A percentile compares a stretch with the other conserved stretches of the same genome.
Evolutionary conservation across 352 stramenopile genomes (phyloP).

Genomic region (Globisporangium acanthophoron): DNA sequence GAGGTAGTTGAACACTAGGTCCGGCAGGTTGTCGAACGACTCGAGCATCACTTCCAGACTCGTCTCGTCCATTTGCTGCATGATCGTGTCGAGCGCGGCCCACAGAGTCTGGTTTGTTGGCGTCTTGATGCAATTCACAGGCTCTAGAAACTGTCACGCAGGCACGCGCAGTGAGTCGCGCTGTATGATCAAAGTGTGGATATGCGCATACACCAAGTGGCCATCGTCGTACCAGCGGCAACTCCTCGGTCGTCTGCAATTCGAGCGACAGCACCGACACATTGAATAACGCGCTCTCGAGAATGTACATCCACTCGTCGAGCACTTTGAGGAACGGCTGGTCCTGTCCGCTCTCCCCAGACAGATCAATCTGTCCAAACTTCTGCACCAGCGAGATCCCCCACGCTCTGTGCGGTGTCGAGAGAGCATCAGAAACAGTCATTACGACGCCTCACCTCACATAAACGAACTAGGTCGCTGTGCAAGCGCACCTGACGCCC

Average conservation of each 20-base stretch:
- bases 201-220: background rate
- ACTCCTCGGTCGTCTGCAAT: slow-evolving; percentile 60
- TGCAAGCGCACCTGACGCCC: slow-evolving; percentile 46
- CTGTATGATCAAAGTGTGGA: background rate
- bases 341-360: slow-evolving; percentile 34
- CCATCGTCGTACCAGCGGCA: slow-evolving; percentile 41
- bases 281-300: slow-evolving; percentile 80
- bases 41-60: slow-evolving; percentile 75
- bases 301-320: slow-evolving; percentile 85
- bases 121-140: slow-evolving; percentile 71
- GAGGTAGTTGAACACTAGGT: slow-evolving; percentile 82
- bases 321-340: slow-evolving; percentile 60
- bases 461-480: background rate
- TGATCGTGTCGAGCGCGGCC: slow-evolving; percentile 75
- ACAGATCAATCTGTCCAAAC: slow-evolving; percentile 55
- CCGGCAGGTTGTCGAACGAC: slow-evolving; percentile 84
- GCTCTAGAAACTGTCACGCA: slow-evolving; percentile 56
- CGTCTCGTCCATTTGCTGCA: slow-evolving; percentile 83
- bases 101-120: slow-evolving; percentile 73
- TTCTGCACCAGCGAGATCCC: slow-evolving; percentile 47
- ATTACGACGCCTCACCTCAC: background rate
- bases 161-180: background rate
- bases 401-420: slow-evolving; percentile 42
- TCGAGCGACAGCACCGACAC: slow-evolving; percentile 57
- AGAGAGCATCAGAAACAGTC: background rate